phyloP scores from a whole-genome alignment of 805 yeast genomes.

The Candida lessepsii region DNA sequence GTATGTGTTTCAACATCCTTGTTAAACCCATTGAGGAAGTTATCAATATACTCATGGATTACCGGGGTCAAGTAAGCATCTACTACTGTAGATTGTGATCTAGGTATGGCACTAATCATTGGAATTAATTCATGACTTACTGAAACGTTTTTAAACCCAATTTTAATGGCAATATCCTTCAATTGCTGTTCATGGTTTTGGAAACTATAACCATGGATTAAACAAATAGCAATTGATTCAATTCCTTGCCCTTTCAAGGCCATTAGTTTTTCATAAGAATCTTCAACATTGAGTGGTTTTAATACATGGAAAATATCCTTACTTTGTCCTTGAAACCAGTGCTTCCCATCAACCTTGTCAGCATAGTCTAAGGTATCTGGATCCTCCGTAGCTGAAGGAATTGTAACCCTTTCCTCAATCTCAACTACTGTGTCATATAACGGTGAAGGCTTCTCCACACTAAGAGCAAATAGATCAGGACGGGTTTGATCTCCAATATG shows the following conservation, averaged over 20 bases:
- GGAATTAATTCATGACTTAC: slow-evolving; percentile 70
- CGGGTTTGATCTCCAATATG: slow-evolving; percentile 22
- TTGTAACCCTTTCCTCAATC: slow-evolving; percentile 21
- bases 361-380: slow-evolving; percentile 14
- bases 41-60: slow-evolving; percentile 59
- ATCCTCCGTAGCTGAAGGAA: slow-evolving; percentile 44
- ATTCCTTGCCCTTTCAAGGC: slow-evolving; percentile 55
- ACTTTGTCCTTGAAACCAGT: slow-evolving; percentile 54
- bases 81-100: slow-evolving; percentile 76
- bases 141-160: slow-evolving; percentile 71
- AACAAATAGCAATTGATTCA: slow-evolving; percentile 66
- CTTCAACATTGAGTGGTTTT: slow-evolving; percentile 46
- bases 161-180: slow-evolving; percentile 48
- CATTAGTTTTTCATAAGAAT: slow-evolving; percentile 42
- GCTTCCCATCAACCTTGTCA: slow-evolving; percentile 22
- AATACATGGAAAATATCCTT: slow-evolving; percentile 66
- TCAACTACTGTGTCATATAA: slow-evolving; percentile 19
- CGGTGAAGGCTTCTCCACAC: slow-evolving; percentile 16
- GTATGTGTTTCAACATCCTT: slow-evolving; percentile 40
- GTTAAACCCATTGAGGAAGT: slow-evolving; percentile 60
- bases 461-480: slow-evolving; percentile 21
- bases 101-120: slow-evolving; percentile 71
- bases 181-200: slow-evolving; percentile 58
- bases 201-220: slow-evolving; percentile 71
- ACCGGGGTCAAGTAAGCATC: slow-evolving; percentile 85